phyloP scores from a whole-genome alignment of 2,329 filamentous ascomycete species.

The Metarhizium anisopliae region DNA sequence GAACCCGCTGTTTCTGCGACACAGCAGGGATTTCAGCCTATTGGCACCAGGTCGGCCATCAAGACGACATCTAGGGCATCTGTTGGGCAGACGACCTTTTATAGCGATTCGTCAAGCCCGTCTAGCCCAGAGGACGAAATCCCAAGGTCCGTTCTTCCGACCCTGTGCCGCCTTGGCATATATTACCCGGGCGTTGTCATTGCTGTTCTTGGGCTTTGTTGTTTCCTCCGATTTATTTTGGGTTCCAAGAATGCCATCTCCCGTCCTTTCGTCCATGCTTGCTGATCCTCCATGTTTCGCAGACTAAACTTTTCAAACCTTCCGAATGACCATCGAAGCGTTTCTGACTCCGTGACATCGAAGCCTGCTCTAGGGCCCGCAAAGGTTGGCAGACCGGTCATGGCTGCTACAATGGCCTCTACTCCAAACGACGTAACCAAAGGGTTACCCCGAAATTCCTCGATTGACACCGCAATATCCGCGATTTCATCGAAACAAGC shows the following conservation, averaged over 20 bases:
- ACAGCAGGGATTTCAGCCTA: constrained; percentile 15
- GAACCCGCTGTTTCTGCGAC: constrained; percentile 12
- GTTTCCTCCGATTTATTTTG: not conserved
- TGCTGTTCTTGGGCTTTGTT: not conserved
- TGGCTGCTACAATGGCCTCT: constrained; percentile 37
- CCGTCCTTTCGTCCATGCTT: not conserved
- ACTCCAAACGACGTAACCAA: constrained; percentile 30
- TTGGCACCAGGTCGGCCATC: constrained; percentile 7
- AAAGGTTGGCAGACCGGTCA: constrained; percentile 29
- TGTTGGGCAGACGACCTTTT: constrained; percentile 23
- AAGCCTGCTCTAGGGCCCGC: constrained; percentile 33
- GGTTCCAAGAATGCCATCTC: not conserved
- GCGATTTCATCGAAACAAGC: constrained; percentile 54
- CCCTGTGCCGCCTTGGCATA: not conserved
- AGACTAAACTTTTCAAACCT: constrained; percentile 17
- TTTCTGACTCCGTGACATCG: constrained; percentile 33
- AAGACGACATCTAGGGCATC: constrained; percentile 5
- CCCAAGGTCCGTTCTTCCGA: constrained; percentile 22
- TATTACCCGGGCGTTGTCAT: not conserved
- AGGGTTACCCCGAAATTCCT: constrained; percentile 61
- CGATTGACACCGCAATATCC: constrained; percentile 90
- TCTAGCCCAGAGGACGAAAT: constrained; percentile 22
- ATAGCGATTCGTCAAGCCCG: constrained; percentile 27
- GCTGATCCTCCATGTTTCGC: constrained; percentile 2
- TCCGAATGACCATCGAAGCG: constrained; percentile 42